Percentiles rank a stretch among this genome's conserved stretches.
Conservation (phyloP, 225 moss, liverwort and hornwort species). For the Marchantia polymorpha region DNA sequence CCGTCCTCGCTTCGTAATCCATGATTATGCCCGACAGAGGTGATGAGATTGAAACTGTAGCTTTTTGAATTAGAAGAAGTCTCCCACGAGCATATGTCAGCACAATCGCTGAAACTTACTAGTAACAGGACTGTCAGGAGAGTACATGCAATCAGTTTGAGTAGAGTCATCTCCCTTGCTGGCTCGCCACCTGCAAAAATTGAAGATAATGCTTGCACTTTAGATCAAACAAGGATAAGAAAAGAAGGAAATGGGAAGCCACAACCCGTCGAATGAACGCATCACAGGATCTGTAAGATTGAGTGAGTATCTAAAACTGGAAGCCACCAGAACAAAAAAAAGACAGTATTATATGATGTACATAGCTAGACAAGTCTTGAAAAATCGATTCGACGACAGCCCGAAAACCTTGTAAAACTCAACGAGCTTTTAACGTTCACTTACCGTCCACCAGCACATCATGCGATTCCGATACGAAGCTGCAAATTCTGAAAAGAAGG, state of each 20-base stretch:
- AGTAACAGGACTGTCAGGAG: constrained; percentile 26
- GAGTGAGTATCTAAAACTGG: not conserved
- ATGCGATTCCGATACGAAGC: not conserved
- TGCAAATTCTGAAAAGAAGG: not conserved
- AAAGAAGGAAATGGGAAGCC: not conserved
- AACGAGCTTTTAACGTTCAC: not conserved
- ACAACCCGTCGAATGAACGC: not conserved
- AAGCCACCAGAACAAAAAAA: not conserved
- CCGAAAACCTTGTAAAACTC: not conserved
- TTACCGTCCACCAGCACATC: constrained; percentile 13
- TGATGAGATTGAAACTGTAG: constrained; percentile 42
- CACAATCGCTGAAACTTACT: constrained; percentile 26
- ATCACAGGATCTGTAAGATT: not conserved
- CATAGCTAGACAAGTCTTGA: too few relatives aligned
- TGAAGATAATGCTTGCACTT: not conserved
- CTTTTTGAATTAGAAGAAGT: constrained; percentile 34
- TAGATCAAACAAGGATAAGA: too few relatives aligned
- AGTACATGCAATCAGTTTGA: constrained; percentile 30
- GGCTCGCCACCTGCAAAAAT: constrained; percentile 33
- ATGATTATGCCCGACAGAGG: constrained; percentile 36
- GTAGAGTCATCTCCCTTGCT: constrained; percentile 35
- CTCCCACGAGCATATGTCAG: constrained; percentile 39
- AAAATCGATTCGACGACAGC: not conserved
- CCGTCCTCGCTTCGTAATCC: constrained; percentile 50
- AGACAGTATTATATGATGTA: not conserved